Percentiles rank a stretch among this genome's conserved stretches.
Conservation (phyloP, 768 basidiomycete species). For the Lepiota venenata region DNA sequence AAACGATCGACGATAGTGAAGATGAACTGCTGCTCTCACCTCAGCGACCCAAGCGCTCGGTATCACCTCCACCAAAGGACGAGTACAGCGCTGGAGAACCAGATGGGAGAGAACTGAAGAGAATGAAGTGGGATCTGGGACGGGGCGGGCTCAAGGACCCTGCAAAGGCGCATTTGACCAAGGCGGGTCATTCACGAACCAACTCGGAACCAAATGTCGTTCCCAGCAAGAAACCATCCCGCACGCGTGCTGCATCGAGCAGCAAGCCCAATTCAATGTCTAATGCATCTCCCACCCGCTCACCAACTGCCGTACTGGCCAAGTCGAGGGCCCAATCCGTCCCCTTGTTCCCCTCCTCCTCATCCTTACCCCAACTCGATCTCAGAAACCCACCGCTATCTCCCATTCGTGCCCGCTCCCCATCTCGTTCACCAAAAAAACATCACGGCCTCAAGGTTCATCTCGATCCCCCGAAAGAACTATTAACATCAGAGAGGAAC, state of each 20-base stretch:
- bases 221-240: slow-evolving; percentile 17
- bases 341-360: slow-evolving; percentile 33
- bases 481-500: slow-evolving; percentile 14
- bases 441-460: slow-evolving; percentile 29
- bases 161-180: background rate
- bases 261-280: slow-evolving; percentile 26
- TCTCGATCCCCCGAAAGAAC: slow-evolving; percentile 15
- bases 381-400: slow-evolving; percentile 40
- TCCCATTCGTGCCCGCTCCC: slow-evolving; percentile 33
- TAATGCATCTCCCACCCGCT: slow-evolving; percentile 19
- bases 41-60: slow-evolving; percentile 33
- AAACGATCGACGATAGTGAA: slow-evolving; percentile 31
- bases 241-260: slow-evolving; percentile 20
- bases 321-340: slow-evolving; percentile 44
- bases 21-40: slow-evolving; percentile 49
- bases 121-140: slow-evolving; percentile 28
- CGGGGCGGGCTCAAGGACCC: slow-evolving; percentile 16
- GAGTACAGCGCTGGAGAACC: slow-evolving; percentile 27
- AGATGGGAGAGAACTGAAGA: slow-evolving; percentile 32
- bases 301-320: slow-evolving; percentile 16
- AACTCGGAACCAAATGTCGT: slow-evolving; percentile 30
- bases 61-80: slow-evolving; percentile 31
- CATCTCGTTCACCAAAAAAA: slow-evolving; percentile 43
- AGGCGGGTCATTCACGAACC: slow-evolving; percentile 27
- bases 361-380: slow-evolving; percentile 34